A percentile compares a stretch with the other conserved stretches of the same genome.
Conservation (phyloP, 1,139 yeast species). For the Suhomyces wounanorum region DNA sequence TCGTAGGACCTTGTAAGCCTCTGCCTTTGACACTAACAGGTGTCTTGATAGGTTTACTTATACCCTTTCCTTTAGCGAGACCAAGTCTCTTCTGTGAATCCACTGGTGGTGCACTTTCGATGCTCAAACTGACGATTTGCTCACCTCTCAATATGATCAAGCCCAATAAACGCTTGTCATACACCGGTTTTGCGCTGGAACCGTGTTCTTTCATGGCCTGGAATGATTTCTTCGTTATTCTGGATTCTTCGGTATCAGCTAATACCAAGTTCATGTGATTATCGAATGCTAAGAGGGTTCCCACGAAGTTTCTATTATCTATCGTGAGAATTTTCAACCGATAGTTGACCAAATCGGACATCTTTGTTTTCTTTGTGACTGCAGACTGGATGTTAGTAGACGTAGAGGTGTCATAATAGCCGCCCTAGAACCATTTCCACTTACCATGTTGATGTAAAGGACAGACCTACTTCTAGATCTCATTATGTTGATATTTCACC, state of each 20-base stretch:
- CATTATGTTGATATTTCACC: constrained; percentile 1
- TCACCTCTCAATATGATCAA: constrained; percentile 86
- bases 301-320: constrained; percentile 76
- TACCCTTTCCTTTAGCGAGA: constrained; percentile 49
- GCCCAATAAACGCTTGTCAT: constrained; percentile 72
- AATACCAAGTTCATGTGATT: constrained; percentile 85
- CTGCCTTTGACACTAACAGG: constrained; percentile 17
- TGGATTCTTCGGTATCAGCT: constrained; percentile 80
- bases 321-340: constrained; percentile 70
- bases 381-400: constrained; percentile 9
- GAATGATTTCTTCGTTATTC: constrained; percentile 65
- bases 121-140: constrained; percentile 77
- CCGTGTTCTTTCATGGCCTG: constrained; percentile 38
- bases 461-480: not conserved
- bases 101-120: constrained; percentile 75
- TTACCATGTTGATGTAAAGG: not conserved
- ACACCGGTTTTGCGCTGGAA: constrained; percentile 32
- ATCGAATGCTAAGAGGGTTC: constrained; percentile 85
- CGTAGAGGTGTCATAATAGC: not conserved
- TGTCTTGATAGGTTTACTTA: constrained; percentile 41
- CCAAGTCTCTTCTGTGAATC: constrained; percentile 46
- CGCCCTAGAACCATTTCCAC: not conserved
- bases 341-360: constrained; percentile 74
- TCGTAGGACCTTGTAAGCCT: constrained; percentile 17
- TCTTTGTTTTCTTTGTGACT: constrained; percentile 48